phyloP scores from a whole-genome alignment of 768 basidiomycete species.

The Suillus paluster region DNA sequence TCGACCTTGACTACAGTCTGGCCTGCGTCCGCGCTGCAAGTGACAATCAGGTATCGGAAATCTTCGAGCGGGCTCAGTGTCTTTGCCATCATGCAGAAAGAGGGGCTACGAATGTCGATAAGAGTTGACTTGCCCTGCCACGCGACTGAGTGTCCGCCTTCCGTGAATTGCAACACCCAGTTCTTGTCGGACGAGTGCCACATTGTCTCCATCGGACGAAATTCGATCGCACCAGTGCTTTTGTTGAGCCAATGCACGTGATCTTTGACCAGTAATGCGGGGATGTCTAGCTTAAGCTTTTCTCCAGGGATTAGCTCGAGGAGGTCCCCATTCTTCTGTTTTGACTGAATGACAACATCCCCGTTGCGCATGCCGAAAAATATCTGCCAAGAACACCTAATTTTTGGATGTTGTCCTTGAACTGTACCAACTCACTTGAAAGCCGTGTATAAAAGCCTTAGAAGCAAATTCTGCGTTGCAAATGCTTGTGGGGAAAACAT shows the following conservation, averaged over 20 bases:
- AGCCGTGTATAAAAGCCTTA: constrained; percentile 19
- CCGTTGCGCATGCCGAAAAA: neutral
- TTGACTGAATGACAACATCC: neutral
- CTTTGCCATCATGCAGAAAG: constrained; percentile 23
- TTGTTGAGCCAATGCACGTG: constrained; percentile 30
- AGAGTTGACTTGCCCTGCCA: constrained; percentile 10
- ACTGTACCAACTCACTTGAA: constrained; percentile 21
- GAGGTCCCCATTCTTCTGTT: constrained; percentile 10
- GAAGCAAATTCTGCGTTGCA: constrained; percentile 40
- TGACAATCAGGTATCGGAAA: constrained; percentile 21
- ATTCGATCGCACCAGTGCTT: constrained; percentile 16
- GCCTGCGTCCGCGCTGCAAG: neutral
- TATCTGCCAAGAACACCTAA: neutral
- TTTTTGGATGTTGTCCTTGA: neutral
- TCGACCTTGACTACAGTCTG: constrained; percentile 25
- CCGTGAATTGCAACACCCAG: constrained; percentile 17
- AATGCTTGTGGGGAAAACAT: constrained; percentile 39
- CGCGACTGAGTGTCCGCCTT: constrained; percentile 3
- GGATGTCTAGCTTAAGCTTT: constrained; percentile 22
- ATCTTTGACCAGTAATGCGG: constrained; percentile 18
- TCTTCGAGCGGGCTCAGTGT: constrained; percentile 20
- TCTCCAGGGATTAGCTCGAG: constrained; percentile 21
- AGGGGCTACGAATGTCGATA: constrained; percentile 21
- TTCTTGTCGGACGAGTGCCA: constrained; percentile 23
- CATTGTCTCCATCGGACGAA: constrained; percentile 17